phyloP scores from a whole-genome alignment of 495 filamentous ascomycete genomes.

The Cenococcum geophilum region DNA sequence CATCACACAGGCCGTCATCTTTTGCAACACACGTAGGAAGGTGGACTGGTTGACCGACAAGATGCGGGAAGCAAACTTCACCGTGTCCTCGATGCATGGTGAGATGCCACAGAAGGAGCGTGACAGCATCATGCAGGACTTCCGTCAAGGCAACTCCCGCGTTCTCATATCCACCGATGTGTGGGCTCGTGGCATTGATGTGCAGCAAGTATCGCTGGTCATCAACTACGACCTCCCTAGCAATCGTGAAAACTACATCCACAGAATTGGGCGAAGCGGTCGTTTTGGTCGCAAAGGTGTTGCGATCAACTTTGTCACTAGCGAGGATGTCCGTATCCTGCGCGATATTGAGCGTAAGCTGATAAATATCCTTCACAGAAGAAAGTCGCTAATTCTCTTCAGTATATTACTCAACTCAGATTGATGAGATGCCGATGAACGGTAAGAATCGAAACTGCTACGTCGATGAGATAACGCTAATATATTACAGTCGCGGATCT shows the following conservation, averaged over 20 bases:
- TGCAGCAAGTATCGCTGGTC: constrained; percentile 97
- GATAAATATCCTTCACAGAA: neutral
- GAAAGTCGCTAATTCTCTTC: constrained; percentile 35
- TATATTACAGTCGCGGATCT: constrained; percentile 21
- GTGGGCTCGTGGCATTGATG: constrained; percentile 96
- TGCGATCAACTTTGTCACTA: constrained; percentile 98
- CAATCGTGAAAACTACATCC: constrained; percentile 99
- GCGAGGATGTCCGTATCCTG: constrained; percentile 94
- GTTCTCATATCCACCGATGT: constrained; percentile 98
- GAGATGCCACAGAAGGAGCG: constrained; percentile 98
- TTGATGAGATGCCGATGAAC: constrained; percentile 99
- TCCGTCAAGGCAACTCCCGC: constrained; percentile 89
- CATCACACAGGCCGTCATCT: constrained; percentile 99
- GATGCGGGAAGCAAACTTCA: constrained; percentile 97
- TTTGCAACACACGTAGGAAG: constrained; percentile 99
- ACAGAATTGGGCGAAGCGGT: constrained; percentile 92
- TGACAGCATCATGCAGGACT: constrained; percentile 98
- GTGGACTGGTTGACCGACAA: constrained; percentile 99
- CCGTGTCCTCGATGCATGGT: constrained; percentile 96
- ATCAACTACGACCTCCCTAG: constrained; percentile 99
- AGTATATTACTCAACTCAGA: constrained; percentile 96
- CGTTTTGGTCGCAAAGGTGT: constrained; percentile 98
- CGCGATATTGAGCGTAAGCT: constrained; percentile 83
- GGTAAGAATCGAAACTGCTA: constrained; percentile 18
- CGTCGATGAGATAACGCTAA: neutral